phyloP scores from a whole-genome alignment of 805 yeast genomes.

The Yamadazyma nakazawae region DNA sequence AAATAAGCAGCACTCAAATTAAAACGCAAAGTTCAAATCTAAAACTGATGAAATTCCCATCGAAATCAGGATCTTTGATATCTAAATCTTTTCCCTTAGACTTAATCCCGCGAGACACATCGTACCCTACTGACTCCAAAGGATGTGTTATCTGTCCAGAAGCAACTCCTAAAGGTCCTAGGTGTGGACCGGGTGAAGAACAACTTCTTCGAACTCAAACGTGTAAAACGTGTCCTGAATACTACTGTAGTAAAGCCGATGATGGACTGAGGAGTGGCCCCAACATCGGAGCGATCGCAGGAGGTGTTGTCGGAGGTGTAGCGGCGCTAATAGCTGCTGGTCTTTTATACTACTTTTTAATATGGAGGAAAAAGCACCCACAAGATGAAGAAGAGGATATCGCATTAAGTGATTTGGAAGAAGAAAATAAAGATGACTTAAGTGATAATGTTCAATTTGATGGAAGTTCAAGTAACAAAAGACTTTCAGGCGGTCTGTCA shows the following conservation, averaged over 20 bases:
- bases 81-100: neutral
- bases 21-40: no score
- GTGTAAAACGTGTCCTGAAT: constrained; percentile 24
- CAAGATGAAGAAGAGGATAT: constrained; percentile 22
- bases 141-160: constrained; percentile 37
- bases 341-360: constrained; percentile 24
- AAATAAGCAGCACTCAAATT: neutral
- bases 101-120: neutral
- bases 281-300: constrained; percentile 38
- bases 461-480: neutral
- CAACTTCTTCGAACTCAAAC: constrained; percentile 20
- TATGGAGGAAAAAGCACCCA: constrained; percentile 34
- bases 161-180: constrained; percentile 23
- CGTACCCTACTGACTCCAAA: constrained; percentile 7
- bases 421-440: constrained; percentile 16
- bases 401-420: constrained; percentile 16
- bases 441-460: constrained; percentile 18
- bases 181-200: constrained; percentile 23
- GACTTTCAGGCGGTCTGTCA: neutral
- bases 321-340: constrained; percentile 25
- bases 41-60: neutral
- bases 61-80: neutral
- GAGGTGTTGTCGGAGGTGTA: constrained; percentile 41
- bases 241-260: constrained; percentile 19
- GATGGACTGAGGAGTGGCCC: constrained; percentile 5